These are phyloP conservation scores for Globisporangium ultimum DNA, from an alignment of 352 stramenopile species.

Conservation along the genomic window DNA sequence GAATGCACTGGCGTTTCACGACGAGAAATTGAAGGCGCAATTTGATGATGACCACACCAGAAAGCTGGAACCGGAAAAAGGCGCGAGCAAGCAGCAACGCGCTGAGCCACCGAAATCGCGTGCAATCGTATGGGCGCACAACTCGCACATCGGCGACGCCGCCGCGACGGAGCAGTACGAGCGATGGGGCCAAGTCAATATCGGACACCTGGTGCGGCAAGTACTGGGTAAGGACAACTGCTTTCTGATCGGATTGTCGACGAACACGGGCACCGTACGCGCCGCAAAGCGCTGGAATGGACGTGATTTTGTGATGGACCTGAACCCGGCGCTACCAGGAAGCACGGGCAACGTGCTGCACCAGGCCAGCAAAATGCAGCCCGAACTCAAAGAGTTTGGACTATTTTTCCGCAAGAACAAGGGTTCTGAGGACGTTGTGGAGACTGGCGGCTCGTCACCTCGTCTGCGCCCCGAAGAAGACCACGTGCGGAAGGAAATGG, in stretches of 20 bases:
- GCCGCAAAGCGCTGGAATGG: conserved; percentile 27
- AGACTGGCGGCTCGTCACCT: too few relatives aligned
- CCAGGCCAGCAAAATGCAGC: conserved; percentile 4
- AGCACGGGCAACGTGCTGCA: conserved; percentile 24
- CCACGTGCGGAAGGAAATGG: conserved; percentile 4
- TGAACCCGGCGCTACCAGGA: conserved; percentile 17
- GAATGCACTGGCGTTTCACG: conserved; percentile 25
- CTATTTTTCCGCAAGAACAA: conserved; percentile 18
- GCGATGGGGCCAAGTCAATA: conserved; percentile 24
- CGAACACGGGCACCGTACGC: conserved; percentile 21
- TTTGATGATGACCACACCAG: neutral
- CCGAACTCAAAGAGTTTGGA: conserved; percentile 18
- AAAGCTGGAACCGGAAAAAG: conserved; percentile 2
- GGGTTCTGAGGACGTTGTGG: neutral
- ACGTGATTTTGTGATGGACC: conserved; percentile 20
- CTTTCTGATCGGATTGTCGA: conserved; percentile 28
- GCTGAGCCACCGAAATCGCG: conserved; percentile 3
- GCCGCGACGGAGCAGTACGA: conserved; percentile 21
- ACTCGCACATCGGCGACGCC: conserved; percentile 30
- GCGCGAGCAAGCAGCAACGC: neutral
- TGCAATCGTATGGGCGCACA: conserved; percentile 35
- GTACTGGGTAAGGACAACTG: conserved; percentile 17
- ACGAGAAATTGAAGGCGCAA: conserved; percentile 23
- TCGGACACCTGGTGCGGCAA: conserved; percentile 27
- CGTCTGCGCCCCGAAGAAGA: neutral